These are phyloP conservation scores for Ogataea allantospora DNA, from an alignment of 805 yeast genomes.

Conservation along the genomic window DNA sequence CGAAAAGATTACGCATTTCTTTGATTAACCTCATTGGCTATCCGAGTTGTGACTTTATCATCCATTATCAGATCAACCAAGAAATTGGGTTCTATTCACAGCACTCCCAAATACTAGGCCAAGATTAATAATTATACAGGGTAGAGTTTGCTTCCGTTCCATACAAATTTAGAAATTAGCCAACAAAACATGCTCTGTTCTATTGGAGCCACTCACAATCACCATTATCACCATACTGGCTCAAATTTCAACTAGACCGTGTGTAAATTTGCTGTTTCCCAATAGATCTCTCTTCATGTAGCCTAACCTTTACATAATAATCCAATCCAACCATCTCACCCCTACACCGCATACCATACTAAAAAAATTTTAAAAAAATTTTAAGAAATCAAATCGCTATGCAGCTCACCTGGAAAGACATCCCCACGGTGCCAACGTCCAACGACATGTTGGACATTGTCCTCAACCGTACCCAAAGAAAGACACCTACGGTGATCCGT, in stretches of 20 bases:
- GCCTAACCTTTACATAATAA: too few species aligned
- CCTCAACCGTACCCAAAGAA: slow-evolving; percentile 95
- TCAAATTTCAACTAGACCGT: too few species aligned
- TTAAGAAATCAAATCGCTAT: slow-evolving; percentile 38
- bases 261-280: too few species aligned
- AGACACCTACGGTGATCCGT: slow-evolving; percentile 98
- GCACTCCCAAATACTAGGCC: not conserved
- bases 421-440: slow-evolving; percentile 89
- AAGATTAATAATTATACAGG: not conserved
- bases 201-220: too few species aligned
- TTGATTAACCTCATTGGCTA: not conserved
- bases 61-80: not conserved
- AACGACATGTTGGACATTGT: slow-evolving; percentile 95
- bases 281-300: too few species aligned
- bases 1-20: too few species aligned
- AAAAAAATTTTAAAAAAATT: slow-evolving; percentile 7
- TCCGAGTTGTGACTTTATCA: not conserved
- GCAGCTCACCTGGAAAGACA: slow-evolving; percentile 99
- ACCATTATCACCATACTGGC: too few species aligned
- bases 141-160: too few species aligned
- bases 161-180: too few species aligned
- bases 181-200: too few species aligned
- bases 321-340: not conserved
- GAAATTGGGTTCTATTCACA: not conserved
- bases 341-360: not conserved